Evolutionary conservation across 2,329 filamentous ascomycete genomes (phyloP), one percentile per base, ranked within the genome.

Genomic region (Fusarium gaditjirri): DNA sequence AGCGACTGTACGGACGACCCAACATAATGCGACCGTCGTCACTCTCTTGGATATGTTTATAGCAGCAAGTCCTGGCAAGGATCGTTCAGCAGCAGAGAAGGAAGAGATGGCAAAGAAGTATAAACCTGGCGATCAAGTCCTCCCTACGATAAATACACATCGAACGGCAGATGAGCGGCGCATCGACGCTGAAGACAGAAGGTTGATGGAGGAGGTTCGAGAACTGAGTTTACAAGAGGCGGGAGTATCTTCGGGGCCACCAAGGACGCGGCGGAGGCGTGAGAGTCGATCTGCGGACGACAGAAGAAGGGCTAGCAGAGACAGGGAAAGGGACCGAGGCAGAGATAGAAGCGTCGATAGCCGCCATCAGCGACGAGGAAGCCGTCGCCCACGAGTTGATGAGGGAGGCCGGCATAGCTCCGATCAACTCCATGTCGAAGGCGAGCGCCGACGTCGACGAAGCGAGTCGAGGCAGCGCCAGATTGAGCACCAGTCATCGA

Each of bases 41-140:
- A 97, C 94, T 4, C 85, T 98, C 49, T 84, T 99, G 66, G 95
- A 98, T 61, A 95, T 97, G 88, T 94, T 93, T 75, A 83, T 98
- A 39, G 86, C 90, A 31, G 90, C 93, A 47, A 94, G 97, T 77
- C 95, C 96, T 3, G 89, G 90, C 23, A 92, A 92, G 75, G 91
- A 85, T 31, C 93, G 91, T 78, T 86, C 89, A 0, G 86, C 87
- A 0, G 86, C 88, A 12, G 96, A 99, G 78, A 94, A 92, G 81
- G 87, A 90, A 49, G 93, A 94, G 72, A 90, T 96, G 84, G 88
- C 88, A 38, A 85, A 85, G 72, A 91, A 91, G 75, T 98, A 97
- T 81, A 94, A 88, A 73, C 92, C 90, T 2, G 95, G 95, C 6
- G 94, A 98, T 58, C 87, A 91, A 77, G 91, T 99, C 4, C 81